phyloP scores from a whole-genome alignment of 2,329 filamentous ascomycete species.

The Aureobasidium melanogenum region DNA sequence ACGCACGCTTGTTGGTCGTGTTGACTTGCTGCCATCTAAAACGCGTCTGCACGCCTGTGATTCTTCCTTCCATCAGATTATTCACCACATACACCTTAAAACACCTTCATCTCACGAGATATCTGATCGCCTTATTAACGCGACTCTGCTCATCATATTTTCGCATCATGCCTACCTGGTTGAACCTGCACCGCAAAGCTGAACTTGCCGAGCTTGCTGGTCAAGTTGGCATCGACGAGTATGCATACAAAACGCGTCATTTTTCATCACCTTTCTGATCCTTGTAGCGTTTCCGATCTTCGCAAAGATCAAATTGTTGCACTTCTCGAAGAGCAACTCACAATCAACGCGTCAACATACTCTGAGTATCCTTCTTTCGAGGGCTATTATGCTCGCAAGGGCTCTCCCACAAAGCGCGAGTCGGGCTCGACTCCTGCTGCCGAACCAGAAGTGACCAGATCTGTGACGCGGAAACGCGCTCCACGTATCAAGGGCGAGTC shows the following conservation, averaged over 20 bases:
- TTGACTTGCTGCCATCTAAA: conserved; percentile 1
- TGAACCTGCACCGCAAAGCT: conserved; percentile 73
- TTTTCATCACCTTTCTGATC: background rate
- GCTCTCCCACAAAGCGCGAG: conserved; percentile 43
- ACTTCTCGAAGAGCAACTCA: conserved; percentile 64
- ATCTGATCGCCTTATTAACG: conserved; percentile 39
- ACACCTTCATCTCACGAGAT: background rate
- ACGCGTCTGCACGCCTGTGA: background rate
- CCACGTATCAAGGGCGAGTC: conserved; percentile 29
- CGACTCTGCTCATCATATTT: conserved; percentile 32
- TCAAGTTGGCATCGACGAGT: conserved; percentile 63
- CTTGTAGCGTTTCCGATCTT: conserved; percentile 7
- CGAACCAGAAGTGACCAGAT: conserved; percentile 19
- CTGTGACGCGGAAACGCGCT: conserved; percentile 22
- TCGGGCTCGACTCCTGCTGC: conserved; percentile 17
- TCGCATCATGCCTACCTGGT: conserved; percentile 60
- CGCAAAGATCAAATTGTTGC: conserved; percentile 68
- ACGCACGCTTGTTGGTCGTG: no score
- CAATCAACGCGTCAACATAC: conserved; percentile 58
- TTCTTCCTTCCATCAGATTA: background rate
- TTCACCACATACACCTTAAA: background rate
- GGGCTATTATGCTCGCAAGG: conserved; percentile 67
- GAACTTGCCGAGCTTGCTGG: conserved; percentile 69
- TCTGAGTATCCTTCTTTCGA: conserved; percentile 55
- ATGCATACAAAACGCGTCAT: conserved; percentile 31